Conservation (phyloP, 139 green algal species). For the Chlorella vulgaris region DNA sequence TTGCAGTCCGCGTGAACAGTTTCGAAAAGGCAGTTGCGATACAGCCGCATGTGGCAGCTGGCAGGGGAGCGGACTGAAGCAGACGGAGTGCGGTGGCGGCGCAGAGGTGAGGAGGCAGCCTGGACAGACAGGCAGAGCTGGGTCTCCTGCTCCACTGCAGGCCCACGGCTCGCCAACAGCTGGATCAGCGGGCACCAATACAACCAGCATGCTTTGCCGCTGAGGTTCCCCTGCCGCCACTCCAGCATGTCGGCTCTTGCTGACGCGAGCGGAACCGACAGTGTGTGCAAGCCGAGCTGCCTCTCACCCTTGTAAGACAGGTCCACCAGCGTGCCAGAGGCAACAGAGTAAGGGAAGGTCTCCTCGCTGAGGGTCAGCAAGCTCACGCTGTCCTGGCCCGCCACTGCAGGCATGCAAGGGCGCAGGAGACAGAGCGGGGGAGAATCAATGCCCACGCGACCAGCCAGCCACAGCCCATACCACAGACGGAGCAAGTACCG, state of each 20-base stretch:
- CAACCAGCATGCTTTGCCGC: too few species aligned
- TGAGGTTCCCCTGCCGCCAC: too few species aligned
- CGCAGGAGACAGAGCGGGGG: not conserved
- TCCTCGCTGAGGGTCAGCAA: not conserved
- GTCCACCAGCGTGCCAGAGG: not conserved
- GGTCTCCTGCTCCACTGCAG: too few species aligned
- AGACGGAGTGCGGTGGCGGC: too few species aligned
- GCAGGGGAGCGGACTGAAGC: too few species aligned
- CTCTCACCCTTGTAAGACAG: not conserved
- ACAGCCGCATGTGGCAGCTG: too few species aligned
- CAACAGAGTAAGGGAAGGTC: constrained; percentile 10
- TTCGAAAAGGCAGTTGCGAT: too few species aligned
- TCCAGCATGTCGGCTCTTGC: too few species aligned
- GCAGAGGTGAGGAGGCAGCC: too few species aligned
- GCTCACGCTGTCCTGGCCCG: not conserved
- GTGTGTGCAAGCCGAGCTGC: not conserved
- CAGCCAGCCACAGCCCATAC: not conserved
- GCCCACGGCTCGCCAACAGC: too few species aligned
- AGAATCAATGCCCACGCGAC: not conserved
- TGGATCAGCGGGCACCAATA: too few species aligned
- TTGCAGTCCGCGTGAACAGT: not conserved
- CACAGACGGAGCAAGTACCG: not conserved
- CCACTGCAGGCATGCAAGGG: not conserved
- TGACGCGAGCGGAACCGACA: not conserved
- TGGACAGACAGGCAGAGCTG: too few species aligned